Base-by-base conservation (phyloP, 208 protist species). In the Crithidia acanthocephali region DNA sequence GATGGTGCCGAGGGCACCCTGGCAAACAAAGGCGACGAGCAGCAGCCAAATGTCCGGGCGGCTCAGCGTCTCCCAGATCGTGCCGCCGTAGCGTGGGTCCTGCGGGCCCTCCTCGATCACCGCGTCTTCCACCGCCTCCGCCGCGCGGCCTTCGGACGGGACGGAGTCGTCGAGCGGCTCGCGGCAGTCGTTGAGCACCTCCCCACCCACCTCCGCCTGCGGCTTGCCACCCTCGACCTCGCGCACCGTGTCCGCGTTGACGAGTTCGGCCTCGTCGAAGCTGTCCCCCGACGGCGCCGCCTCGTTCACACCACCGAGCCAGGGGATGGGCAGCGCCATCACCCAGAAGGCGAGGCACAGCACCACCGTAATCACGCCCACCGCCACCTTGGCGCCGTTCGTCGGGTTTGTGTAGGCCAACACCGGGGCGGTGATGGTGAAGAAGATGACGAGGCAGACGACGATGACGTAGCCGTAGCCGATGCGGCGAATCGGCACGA, bases 41-140 rank as follows among this genome's bases (percentile, higher is more conserved):
- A 91, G 64, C 20, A 88, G 69, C 75, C 81, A 91, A 45, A 91
- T 70, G 30, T 91, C 83, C 4, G 70, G 69, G 32, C 60, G 27
- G 45, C 40, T 53, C 32, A 88, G 68, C 22, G 40, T 75, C 33
- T 79, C 69, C 60, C 72, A 82, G 42, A 92, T 66, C 22, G 74
- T 74, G 55, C 83, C 83, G n/a, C 55, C 60, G 69, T 89, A 92
- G 40, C 74, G 70, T 13, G 84, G 86, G 70, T 91, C 86, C 68
- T 86, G 84, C 40, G 66, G 77, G 28, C 42, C 68, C 20, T 74
- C 61, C 57, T 79, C 74, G 40, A 76, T 77, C 42, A 58, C 62
- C 3, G 53, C 52, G 8, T 40, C 35, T 33, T 61, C 35, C 57
- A 44, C 53, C 25, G 45, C 45, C 35, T 25, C 56, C 2, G 20